A percentile compares a stretch with the other conserved stretches of the same genome.
Conservation (phyloP, 768 basidiomycete species). For the Leccinum rimulosum region DNA sequence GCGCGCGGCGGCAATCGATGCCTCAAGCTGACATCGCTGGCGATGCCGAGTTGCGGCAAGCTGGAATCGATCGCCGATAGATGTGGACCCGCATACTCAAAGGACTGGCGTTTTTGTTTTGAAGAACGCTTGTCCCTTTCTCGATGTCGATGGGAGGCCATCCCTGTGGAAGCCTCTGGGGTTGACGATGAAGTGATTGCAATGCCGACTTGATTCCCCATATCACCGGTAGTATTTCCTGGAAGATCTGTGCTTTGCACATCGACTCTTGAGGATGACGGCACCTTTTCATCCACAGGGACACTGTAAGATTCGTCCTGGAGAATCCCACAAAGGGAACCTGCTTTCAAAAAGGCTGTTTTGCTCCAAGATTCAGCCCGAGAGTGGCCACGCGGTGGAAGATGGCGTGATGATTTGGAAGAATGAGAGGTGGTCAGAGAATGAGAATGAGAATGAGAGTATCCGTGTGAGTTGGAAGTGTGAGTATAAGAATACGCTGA, state of each 20-base stretch:
- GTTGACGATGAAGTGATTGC: conserved; percentile 41
- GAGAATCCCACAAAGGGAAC: conserved; percentile 26
- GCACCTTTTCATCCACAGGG: conserved; percentile 22
- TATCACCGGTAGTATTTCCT: neutral
- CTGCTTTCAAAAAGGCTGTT: conserved; percentile 37
- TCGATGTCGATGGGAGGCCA: conserved; percentile 1
- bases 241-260: conserved; percentile 22
- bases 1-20: conserved; percentile 38
- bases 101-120: conserved; percentile 23
- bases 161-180: conserved; percentile 17
- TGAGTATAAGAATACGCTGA: conserved; percentile 19
- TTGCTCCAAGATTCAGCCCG: conserved; percentile 40
- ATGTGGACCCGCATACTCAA: conserved; percentile 42
- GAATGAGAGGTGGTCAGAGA: conserved; percentile 35
- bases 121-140: conserved; percentile 7
- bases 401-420: conserved; percentile 30
- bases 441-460: conserved; percentile 38
- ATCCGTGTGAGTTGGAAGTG: conserved; percentile 25
- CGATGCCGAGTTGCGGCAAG: conserved; percentile 11
- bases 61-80: conserved; percentile 31
- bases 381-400: conserved; percentile 25
- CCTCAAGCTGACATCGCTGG: conserved; percentile 33
- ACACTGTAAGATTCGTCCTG: conserved; percentile 24
- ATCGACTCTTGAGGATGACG: conserved; percentile 23
- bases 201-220: conserved; percentile 37